phyloP scores from a whole-genome alignment of 164 flowering plant genomes.

The Vitis riparia region DNA sequence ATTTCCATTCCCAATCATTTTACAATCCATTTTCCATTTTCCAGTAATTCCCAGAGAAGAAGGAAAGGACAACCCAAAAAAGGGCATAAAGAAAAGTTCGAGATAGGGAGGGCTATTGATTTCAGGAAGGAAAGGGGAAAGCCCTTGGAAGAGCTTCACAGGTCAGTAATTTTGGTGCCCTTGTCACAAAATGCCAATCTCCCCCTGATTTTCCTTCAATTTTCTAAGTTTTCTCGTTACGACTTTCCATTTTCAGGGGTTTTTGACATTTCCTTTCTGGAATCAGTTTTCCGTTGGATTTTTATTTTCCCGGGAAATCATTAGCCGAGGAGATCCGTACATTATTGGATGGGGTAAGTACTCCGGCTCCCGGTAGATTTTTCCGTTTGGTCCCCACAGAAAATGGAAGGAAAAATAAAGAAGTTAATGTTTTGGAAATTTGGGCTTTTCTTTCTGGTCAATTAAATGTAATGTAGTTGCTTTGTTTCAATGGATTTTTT shows the following conservation, averaged over 20 bases:
- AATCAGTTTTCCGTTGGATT: slow-evolving; percentile 6
- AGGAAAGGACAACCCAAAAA: background rate
- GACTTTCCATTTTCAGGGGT: slow-evolving; percentile 1
- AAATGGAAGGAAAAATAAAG: too few relatives aligned
- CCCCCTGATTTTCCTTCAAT: background rate
- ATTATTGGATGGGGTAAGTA: slow-evolving; percentile 31
- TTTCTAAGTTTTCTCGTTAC: background rate
- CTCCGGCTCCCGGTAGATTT: slow-evolving; percentile 4
- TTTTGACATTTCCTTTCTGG: slow-evolving; percentile 16
- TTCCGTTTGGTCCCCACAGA: too few relatives aligned
- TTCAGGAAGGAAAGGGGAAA: slow-evolving; percentile 4
- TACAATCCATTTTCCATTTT: too few relatives aligned
- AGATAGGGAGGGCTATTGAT: background rate
- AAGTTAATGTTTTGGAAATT: too few relatives aligned
- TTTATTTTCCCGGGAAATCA: background rate
- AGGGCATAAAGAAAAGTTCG: too few relatives aligned
- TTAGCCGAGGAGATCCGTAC: background rate
- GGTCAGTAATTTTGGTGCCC: background rate
- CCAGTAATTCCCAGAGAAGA: background rate
- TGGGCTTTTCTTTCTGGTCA: too few relatives aligned
- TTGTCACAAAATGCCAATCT: background rate
- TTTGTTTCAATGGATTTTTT: too few relatives aligned
- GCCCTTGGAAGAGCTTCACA: background rate
- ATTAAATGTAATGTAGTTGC: too few relatives aligned
- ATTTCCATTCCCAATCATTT: too few relatives aligned